Conservation (phyloP, 2,329 filamentous ascomycete genomes). For the Aspergillus vadensis region DNA sequence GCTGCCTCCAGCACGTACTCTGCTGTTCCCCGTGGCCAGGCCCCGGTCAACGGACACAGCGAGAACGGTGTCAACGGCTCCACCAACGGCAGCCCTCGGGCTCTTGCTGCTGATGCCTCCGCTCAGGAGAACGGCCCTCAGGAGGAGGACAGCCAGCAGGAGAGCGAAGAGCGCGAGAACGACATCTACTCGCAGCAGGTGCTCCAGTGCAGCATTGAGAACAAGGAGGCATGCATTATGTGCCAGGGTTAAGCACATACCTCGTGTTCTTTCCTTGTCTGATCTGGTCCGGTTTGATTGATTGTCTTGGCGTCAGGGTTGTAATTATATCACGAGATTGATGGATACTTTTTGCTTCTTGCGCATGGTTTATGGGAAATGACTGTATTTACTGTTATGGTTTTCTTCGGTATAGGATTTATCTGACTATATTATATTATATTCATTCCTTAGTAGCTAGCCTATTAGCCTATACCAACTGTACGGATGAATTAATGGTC, state of each 20-base stretch:
- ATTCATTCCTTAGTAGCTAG: too few relatives aligned
- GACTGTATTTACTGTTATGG: constrained; percentile 12
- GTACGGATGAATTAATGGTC: not conserved
- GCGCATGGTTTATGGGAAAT: constrained; percentile 15
- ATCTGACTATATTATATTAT: too few relatives aligned
- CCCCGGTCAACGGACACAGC: constrained; percentile 61
- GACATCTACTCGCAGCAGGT: constrained; percentile 96
- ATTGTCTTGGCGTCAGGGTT: constrained; percentile 13
- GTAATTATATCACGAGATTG: constrained; percentile 39
- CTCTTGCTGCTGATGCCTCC: constrained; percentile 65
- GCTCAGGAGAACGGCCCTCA: constrained; percentile 43
- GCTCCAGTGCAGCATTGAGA: constrained; percentile 93
- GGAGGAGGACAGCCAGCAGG: constrained; percentile 69
- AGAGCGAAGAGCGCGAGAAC: constrained; percentile 73
- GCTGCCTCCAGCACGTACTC: constrained; percentile 59
- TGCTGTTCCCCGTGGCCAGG: constrained; percentile 68
- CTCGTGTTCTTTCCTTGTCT: not conserved
- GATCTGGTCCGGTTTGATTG: not conserved
- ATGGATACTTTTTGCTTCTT: constrained; percentile 27
- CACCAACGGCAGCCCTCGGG: constrained; percentile 24
- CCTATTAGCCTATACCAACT: too few relatives aligned
- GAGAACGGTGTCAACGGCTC: constrained; percentile 7
- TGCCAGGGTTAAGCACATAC: constrained; percentile 74
- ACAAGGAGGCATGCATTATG: constrained; percentile 93
- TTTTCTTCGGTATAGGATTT: too few relatives aligned